Conservation (phyloP, 495 filamentous ascomycete species). For the Oidiodendron maius region DNA sequence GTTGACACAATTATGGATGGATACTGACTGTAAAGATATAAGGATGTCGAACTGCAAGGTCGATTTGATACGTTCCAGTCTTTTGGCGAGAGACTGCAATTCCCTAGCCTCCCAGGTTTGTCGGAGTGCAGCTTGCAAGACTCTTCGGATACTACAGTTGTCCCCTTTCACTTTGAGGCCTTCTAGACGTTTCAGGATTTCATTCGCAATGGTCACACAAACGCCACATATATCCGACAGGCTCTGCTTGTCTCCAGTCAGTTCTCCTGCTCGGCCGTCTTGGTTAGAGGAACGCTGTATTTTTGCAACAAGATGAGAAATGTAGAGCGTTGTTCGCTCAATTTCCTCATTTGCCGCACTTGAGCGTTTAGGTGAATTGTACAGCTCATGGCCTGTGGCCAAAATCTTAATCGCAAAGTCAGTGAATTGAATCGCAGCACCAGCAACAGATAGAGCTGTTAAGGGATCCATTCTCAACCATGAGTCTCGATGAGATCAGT, state of each 20-base stretch:
- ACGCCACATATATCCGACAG: neutral
- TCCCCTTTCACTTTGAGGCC: neutral
- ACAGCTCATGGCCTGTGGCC: neutral
- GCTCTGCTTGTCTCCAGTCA: neutral
- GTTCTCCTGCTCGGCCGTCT: neutral
- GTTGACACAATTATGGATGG: neutral
- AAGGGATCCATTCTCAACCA: constrained; percentile 8
- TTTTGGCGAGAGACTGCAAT: neutral
- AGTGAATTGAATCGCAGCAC: constrained; percentile 1
- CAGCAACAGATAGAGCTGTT: constrained; percentile 3
- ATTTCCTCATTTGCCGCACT: neutral
- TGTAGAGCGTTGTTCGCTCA: neutral
- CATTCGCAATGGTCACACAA: neutral
- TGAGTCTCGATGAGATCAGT: too few relatives aligned
- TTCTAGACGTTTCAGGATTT: neutral
- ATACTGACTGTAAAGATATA: neutral
- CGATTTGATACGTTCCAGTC: neutral
- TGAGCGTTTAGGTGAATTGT: neutral
- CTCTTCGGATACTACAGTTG: too few relatives aligned
- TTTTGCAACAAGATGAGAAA: neutral
- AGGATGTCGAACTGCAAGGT: constrained; percentile 1
- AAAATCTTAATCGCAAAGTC: constrained; percentile 2
- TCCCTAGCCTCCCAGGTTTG: neutral
- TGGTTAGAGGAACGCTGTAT: neutral
- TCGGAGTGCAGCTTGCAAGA: neutral